phyloP scores from a whole-genome alignment of 164 flowering plant species.

The Berberis vulgaris region DNA sequence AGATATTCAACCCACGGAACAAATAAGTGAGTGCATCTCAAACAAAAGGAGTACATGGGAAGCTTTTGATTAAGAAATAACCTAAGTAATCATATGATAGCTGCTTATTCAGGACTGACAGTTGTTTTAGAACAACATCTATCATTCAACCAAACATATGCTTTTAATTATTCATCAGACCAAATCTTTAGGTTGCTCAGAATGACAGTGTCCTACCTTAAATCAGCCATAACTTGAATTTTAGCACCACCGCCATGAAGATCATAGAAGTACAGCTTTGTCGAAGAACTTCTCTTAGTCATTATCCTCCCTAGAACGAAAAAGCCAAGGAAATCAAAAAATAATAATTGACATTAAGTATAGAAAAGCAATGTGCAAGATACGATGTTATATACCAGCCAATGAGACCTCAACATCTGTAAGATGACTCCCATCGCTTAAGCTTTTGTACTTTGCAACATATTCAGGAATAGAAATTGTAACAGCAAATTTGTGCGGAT shows the following conservation, averaged over 20 bases:
- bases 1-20: too few relatives aligned
- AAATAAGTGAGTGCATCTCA: too few relatives aligned
- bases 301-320: constrained; percentile 58
- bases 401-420: constrained; percentile 50
- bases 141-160: neutral
- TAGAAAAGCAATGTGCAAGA: neutral
- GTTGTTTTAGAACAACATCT: too few relatives aligned
- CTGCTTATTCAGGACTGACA: too few relatives aligned
- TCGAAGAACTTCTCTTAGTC: constrained; percentile 76
- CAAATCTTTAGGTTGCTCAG: neutral
- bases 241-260: constrained; percentile 60
- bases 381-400: constrained; percentile 45
- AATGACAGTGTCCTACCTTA: constrained; percentile 34
- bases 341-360: neutral
- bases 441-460: constrained; percentile 40
- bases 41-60: too few relatives aligned
- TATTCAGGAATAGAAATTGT: constrained; percentile 50
- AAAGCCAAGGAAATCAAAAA: neutral
- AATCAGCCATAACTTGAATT: constrained; percentile 93
- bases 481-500: constrained; percentile 81
- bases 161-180: neutral
- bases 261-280: constrained; percentile 89
- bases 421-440: constrained; percentile 55
- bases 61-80: too few relatives aligned
- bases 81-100: too few relatives aligned